These are phyloP conservation scores for Syzygium jambos DNA, from an alignment of 345 rosid genomes.

Conservation along the genomic window DNA sequence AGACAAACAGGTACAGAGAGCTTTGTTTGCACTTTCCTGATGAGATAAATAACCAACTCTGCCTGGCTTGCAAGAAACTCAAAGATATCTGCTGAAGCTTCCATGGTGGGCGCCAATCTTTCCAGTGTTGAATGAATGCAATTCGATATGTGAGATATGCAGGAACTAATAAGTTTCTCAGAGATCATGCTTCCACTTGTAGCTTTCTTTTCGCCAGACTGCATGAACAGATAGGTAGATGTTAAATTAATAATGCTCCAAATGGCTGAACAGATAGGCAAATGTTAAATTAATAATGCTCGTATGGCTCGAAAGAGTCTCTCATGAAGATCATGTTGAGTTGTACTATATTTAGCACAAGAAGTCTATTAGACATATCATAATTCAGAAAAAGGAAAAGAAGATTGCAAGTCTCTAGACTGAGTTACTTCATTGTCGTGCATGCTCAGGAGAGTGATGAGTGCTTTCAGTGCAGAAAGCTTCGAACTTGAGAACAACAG, in stretches of 20 bases:
- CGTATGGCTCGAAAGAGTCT: background rate
- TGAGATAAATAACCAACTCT: slow-evolving; percentile 55
- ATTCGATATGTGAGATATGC: slow-evolving; percentile 41
- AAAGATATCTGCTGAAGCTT: slow-evolving; percentile 42
- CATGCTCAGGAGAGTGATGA: slow-evolving; percentile 45
- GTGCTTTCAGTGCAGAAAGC: slow-evolving; percentile 54
- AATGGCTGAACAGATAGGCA: background rate
- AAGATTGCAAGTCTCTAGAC: background rate
- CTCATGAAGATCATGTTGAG: background rate
- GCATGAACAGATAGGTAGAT: slow-evolving; percentile 6
- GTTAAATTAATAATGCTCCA: background rate
- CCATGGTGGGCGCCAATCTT: slow-evolving; percentile 34
- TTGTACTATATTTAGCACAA: background rate
- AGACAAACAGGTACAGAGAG: slow-evolving; percentile 36
- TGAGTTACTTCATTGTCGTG: slow-evolving; percentile 45
- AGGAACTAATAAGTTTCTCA: slow-evolving; percentile 34
- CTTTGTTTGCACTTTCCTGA: slow-evolving; percentile 32
- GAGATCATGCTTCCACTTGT: slow-evolving; percentile 32
- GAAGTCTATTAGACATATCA: background rate
- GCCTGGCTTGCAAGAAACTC: slow-evolving; percentile 58
- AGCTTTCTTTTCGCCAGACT: slow-evolving; percentile 35
- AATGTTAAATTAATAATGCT: background rate
- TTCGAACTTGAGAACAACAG: slow-evolving; percentile 52
- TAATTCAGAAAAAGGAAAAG: background rate
- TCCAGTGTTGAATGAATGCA: slow-evolving; percentile 27